These are phyloP conservation scores for Gracilaria vermiculophylla DNA, from an alignment of 23 red algal species.

Conservation along the genomic window DNA sequence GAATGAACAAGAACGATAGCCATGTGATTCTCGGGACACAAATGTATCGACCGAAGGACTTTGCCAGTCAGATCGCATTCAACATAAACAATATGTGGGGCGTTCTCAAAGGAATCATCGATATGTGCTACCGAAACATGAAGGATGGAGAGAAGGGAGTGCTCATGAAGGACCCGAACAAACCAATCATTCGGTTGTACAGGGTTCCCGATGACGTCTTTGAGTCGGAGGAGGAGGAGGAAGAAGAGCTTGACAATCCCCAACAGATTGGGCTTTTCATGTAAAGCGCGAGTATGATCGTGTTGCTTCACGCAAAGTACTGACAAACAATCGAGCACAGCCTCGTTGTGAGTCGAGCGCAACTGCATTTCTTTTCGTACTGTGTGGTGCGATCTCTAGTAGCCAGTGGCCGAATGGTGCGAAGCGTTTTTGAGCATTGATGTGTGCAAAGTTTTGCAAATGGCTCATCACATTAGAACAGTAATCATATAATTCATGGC, in stretches of 20 bases:
- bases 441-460: too few relatives aligned
- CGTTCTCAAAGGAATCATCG: conserved; percentile 81
- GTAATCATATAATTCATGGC: too few relatives aligned
- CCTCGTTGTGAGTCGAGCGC: too few relatives aligned
- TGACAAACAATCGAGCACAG: too few relatives aligned
- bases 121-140: conserved; percentile 81
- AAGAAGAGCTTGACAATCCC: conserved; percentile 64
- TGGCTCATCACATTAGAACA: too few relatives aligned
- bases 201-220: conserved; percentile 87
- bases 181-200: conserved; percentile 87
- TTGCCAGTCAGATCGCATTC: conserved; percentile 90
- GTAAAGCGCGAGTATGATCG: neutral
- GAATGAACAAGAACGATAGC: conserved; percentile 55
- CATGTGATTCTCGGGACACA: conserved; percentile 93
- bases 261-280: conserved; percentile 43
- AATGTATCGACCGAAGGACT: conserved; percentile 94
- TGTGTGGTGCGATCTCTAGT: too few relatives aligned
- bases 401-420: too few relatives aligned
- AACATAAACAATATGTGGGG: conserved; percentile 92
- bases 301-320: too few relatives aligned
- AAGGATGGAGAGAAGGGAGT: conserved; percentile 78
- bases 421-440: too few relatives aligned
- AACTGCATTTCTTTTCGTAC: too few relatives aligned
- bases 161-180: conserved; percentile 92
- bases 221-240: conserved; percentile 77